These are phyloP conservation scores for Boletus patriciae DNA, from an alignment of 768 basidiomycete genomes.

Conservation along the genomic window DNA sequence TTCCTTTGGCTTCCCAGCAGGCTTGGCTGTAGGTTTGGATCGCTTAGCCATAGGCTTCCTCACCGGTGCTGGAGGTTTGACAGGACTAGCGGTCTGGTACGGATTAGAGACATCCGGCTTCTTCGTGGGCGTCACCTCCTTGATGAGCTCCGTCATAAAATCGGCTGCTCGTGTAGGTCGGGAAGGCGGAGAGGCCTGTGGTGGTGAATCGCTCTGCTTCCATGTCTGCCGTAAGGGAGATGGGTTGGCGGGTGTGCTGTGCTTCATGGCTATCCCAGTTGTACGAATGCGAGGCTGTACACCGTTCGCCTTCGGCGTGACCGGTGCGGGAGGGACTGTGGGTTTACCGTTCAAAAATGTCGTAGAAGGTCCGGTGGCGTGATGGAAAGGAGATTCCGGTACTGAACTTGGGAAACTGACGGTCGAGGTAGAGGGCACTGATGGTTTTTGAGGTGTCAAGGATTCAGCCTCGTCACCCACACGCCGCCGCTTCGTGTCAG, in stretches of 20 bases:
- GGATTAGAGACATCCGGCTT: constrained; percentile 73
- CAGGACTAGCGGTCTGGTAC: constrained; percentile 71
- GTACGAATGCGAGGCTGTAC: constrained; percentile 41
- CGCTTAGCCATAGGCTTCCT: constrained; percentile 44
- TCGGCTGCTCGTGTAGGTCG: constrained; percentile 64
- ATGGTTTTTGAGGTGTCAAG: constrained; percentile 36
- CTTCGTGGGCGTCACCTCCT: constrained; percentile 65
- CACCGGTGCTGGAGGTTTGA: constrained; percentile 48
- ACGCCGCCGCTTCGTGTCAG: constrained; percentile 62
- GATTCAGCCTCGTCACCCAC: constrained; percentile 48
- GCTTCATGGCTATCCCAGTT: constrained; percentile 43
- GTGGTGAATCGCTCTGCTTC: constrained; percentile 47
- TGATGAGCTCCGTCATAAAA: constrained; percentile 68
- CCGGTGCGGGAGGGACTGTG: constrained; percentile 24
- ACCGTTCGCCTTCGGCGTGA: constrained; percentile 30
- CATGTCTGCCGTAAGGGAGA: constrained; percentile 78
- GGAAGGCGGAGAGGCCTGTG: constrained; percentile 32
- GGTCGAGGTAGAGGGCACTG: constrained; percentile 29
- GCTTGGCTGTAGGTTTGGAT: constrained; percentile 34
- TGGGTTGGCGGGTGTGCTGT: constrained; percentile 62
- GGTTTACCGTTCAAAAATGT: constrained; percentile 28
- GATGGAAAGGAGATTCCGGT: constrained; percentile 34
- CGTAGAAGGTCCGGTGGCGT: constrained; percentile 28
- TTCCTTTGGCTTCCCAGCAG: constrained; percentile 32
- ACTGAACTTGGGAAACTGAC: constrained; percentile 22